Evolutionary conservation across 2,329 filamentous ascomycete genomes (phyloP), one percentile per base, ranked within the genome.

Genomic region (Moelleriella libera): DNA sequence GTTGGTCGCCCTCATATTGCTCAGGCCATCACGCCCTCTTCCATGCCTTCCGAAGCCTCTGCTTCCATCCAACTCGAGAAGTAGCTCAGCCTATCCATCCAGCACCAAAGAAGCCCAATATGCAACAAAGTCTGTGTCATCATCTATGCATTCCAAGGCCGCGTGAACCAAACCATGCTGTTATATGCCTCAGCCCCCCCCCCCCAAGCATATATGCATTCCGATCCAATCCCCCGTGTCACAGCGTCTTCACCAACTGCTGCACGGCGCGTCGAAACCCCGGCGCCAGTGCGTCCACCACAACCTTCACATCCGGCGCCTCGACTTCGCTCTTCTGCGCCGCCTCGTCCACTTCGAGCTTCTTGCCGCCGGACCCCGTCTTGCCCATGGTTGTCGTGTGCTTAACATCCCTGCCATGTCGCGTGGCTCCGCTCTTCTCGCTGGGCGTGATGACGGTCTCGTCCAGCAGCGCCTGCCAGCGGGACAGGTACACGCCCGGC

Each of bases 381-480:
- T 72, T 75, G 5, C 71, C 71, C 56, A 63, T 62, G 5, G 65
- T 63, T 41, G 63, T 60, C 29, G 58, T 51, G 41, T 64, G 61
- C 57, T 68, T 73, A 30, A 78, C 72, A 14, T 78, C 74, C 34
- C 64, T 70, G 11, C 77, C 78, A 6, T 52, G 58, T 0, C 83
- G 69, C 0, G 82, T 61, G 1, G 68, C 65, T 0, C 82, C 81
- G 1, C 63, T 58, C 0, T 68, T 60, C 1, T 64, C 68, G 0
- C 66, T 71, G 0, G 85, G 83, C 1, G 82, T 84, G 51, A 89
- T 80, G 43, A 72, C 61, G 0, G 85, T 85, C n/a, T 72, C 67
- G 58, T 88, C 81, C 3, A 89, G 68, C 6, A 88, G 67, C 1
- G 75, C 68, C 58, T 88, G 82, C 85, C 85, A 89, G 45, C 79